Base-by-base conservation (phyloP, 2,329 filamentous ascomycete species). In the Coniosporium tulheliwenetii region DNA sequence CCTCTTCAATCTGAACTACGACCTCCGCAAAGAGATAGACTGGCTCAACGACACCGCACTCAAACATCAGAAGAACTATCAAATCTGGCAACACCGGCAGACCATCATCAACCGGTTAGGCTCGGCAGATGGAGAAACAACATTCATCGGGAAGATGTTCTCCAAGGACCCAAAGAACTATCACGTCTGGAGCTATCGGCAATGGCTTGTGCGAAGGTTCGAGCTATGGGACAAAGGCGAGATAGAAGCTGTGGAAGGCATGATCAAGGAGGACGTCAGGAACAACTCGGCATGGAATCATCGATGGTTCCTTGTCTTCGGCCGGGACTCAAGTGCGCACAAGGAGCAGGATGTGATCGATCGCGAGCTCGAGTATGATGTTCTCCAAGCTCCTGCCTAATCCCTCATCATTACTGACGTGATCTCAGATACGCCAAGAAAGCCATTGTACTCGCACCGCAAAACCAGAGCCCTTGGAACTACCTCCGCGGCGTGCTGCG, bases 201-300 rank as follows among this genome's bases (percentile, higher is more conserved):
- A 94, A 58, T 69, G 79, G 77, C 57, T 81, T 64, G 68, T 94
- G 60, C 71, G 75, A 48, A 65, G 73, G 39, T 77, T 81, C 59
- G 59, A 59, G 39, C 61, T 77, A 37, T 77, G 70, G 58, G 67
- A 70, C 39, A 49, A 54, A 38, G 78, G 62, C 4, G 77, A 98
- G 67, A 66, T 93, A 14, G 61, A 67, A 39, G 77, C 79, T 44
- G 75, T 85, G 30, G 81, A 91, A 55, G 62, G 63, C 33, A 72
- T 94, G 58, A 73, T 98, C 43, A 67, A 75, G 43, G 67, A 75
- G 30, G 91, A 98, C 60, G 77, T 96, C 44, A 75, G 87, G 53
- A 98, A 98, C 65, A 98, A 98, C 61, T 91, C 83, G 36, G 91
- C 89, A 12, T 98, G 91, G 91, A 93, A 89, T 48, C 89, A 98